phyloP scores from a whole-genome alignment of 1,284 basidiomycete genomes.

The Heterobasidion parviporum region DNA sequence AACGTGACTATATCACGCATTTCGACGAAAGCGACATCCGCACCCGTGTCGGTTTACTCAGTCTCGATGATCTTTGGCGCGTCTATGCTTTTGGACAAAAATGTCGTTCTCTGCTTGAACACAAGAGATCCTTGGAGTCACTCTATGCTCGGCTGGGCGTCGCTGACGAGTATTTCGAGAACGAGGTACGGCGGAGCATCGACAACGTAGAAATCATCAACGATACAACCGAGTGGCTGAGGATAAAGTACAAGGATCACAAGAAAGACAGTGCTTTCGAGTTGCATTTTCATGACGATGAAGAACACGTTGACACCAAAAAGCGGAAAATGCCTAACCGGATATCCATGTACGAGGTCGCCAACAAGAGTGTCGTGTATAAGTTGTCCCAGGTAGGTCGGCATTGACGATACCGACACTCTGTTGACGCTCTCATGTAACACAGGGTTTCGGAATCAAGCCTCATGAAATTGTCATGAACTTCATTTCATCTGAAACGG shows the following conservation, averaged over 20 bases:
- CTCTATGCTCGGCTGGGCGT: constrained; percentile 61
- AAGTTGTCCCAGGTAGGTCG: constrained; percentile 65
- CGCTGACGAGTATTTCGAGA: constrained; percentile 67
- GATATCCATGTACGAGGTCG: constrained; percentile 79
- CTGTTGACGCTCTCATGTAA: constrained; percentile 4
- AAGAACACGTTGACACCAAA: constrained; percentile 41
- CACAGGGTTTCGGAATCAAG: constrained; percentile 71
- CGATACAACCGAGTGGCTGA: constrained; percentile 89
- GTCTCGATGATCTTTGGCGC: constrained; percentile 78
- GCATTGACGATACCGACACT: constrained; percentile 1
- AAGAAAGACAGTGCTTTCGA: constrained; percentile 56
- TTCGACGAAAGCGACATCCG: constrained; percentile 57
- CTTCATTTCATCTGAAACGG: constrained; percentile 50
- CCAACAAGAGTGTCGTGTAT: constrained; percentile 72
- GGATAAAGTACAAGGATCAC: constrained; percentile 76
- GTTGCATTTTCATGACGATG: constrained; percentile 65
- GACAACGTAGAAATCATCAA: constrained; percentile 85
- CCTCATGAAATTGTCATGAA: constrained; percentile 78
- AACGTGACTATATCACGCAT: constrained; percentile 82
- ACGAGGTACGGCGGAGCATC: constrained; percentile 52
- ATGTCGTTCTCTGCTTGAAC: constrained; percentile 77
- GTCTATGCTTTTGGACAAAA: constrained; percentile 82
- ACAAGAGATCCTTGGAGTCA: constrained; percentile 53
- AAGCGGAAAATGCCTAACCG: constrained; percentile 81
- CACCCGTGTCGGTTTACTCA: constrained; percentile 60